These are phyloP conservation scores for Tuber indicum DNA, from an alignment of 495 filamentous ascomycete genomes.

Conservation along the genomic window DNA sequence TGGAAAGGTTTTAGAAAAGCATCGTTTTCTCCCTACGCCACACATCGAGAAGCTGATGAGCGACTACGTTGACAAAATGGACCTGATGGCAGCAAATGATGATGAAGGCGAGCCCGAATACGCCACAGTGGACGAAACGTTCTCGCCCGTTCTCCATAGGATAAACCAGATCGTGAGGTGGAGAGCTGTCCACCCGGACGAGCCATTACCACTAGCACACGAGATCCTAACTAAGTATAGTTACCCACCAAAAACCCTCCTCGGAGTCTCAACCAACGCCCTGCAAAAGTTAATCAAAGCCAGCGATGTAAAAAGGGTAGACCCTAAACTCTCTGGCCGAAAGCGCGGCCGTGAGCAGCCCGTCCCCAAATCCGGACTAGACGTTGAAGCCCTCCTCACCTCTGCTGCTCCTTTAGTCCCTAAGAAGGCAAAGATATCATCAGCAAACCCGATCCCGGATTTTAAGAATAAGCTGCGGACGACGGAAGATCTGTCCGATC, in stretches of 20 bases:
- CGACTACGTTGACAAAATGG: constrained; percentile 90
- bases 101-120: constrained; percentile 61
- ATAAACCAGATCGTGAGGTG: constrained; percentile 76
- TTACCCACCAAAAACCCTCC: constrained; percentile 61
- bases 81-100: constrained; percentile 60
- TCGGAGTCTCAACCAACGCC: constrained; percentile 50
- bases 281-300: constrained; percentile 59
- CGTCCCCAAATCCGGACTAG: constrained; percentile 85
- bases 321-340: constrained; percentile 71
- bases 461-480: constrained; percentile 73
- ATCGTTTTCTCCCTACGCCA: constrained; percentile 77
- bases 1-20: constrained; percentile 75
- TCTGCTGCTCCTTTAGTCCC: constrained; percentile 8
- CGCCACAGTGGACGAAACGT: constrained; percentile 72
- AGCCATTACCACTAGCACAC: constrained; percentile 59
- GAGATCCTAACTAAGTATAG: constrained; percentile 68
- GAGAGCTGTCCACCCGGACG: constrained; percentile 67
- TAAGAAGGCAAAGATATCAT: constrained; percentile 60
- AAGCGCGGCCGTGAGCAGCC: constrained; percentile 62
- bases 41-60: constrained; percentile 72
- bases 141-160: constrained; percentile 86
- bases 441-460: constrained; percentile 78
- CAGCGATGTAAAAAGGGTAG: constrained; percentile 86
- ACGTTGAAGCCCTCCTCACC: constrained; percentile 47
- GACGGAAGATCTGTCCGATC: constrained; percentile 54